Evolutionary conservation across 345 rosid genomes (phyloP).

Genomic region (Gossypium longicalyx): DNA sequence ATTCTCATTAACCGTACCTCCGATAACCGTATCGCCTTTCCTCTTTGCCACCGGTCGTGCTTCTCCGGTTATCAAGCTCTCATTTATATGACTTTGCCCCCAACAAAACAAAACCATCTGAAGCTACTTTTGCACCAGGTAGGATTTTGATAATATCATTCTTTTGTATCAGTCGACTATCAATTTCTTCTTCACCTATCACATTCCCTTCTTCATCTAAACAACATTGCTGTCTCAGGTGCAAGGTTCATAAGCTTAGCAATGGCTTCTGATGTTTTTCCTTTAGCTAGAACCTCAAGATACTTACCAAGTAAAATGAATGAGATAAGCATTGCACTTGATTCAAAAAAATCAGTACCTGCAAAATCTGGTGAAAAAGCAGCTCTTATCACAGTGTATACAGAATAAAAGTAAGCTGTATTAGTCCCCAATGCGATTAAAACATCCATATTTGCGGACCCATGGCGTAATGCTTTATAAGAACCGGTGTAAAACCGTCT

Average conservation of each 20-base stretch:
- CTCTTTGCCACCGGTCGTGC: slow-evolving; percentile 69
- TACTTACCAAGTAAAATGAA: slow-evolving; percentile 89
- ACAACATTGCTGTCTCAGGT: slow-evolving; percentile 64
- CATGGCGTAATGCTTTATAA: slow-evolving; percentile 68
- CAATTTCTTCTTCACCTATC: slow-evolving; percentile 66
- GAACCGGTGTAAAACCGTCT: slow-evolving; percentile 72
- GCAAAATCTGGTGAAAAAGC: slow-evolving; percentile 51
- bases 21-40: slow-evolving; percentile 77
- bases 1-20: slow-evolving; percentile 87
- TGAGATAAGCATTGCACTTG: slow-evolving; percentile 93
- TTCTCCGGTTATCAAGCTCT: slow-evolving; percentile 80
- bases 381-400: slow-evolving; percentile 71
- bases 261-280: slow-evolving; percentile 87
- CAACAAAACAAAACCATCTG: slow-evolving; percentile 64
- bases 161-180: slow-evolving; percentile 75
- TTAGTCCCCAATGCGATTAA: slow-evolving; percentile 87
- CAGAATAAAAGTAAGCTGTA: slow-evolving; percentile 86
- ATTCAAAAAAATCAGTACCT: slow-evolving; percentile 86
- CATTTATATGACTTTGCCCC: slow-evolving; percentile 77
- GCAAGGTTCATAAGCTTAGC: slow-evolving; percentile 89
- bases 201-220: slow-evolving; percentile 60
- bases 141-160: slow-evolving; percentile 69
- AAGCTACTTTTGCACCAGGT: slow-evolving; percentile 72
- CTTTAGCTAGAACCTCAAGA: slow-evolving; percentile 79
- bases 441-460: slow-evolving; percentile 96